Evolutionary conservation across 1,284 basidiomycete genomes (phyloP).

Genomic region (Naganishia sp.): DNA sequence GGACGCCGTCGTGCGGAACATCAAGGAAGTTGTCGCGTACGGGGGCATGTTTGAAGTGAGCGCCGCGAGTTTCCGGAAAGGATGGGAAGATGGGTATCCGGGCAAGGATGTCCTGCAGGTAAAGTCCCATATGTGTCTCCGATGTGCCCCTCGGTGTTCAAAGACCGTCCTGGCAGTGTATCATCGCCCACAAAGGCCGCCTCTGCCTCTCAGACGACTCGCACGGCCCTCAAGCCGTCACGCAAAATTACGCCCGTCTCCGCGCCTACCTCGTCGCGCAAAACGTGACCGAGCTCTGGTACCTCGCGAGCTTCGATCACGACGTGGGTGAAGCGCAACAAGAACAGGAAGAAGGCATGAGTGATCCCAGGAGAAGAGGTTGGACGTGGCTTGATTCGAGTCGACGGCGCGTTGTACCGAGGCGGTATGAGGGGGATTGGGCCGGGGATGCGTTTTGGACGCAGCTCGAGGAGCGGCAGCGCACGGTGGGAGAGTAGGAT

Average conservation of each 20-base stretch:
- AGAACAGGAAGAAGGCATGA: neutral
- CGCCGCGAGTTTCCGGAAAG: slow-evolving; percentile 87
- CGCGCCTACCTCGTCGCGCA: slow-evolving; percentile 67
- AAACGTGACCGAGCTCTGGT: slow-evolving; percentile 72
- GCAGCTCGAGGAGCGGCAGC: neutral
- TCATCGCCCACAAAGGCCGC: slow-evolving; percentile 66
- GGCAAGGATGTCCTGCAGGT: slow-evolving; percentile 74
- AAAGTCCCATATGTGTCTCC: neutral
- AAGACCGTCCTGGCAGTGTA: slow-evolving; percentile 59
- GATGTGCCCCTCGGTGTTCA: no score
- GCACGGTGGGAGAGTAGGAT: neutral
- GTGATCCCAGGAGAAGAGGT: neutral
- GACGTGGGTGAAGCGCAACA: neutral
- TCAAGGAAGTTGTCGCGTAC: slow-evolving; percentile 72
- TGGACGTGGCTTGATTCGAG: slow-evolving; percentile 11
- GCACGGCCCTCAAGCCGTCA: slow-evolving; percentile 85
- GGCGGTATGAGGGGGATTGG: slow-evolving; percentile 27
- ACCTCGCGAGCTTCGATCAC: slow-evolving; percentile 47
- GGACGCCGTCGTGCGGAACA: slow-evolving; percentile 72
- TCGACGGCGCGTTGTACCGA: neutral
- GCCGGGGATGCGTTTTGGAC: slow-evolving; percentile 22
- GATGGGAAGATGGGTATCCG: slow-evolving; percentile 84
- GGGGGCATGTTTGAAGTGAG: slow-evolving; percentile 94
- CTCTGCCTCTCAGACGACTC: slow-evolving; percentile 93
- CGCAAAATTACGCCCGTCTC: slow-evolving; percentile 75